phyloP scores from a whole-genome alignment of 139 green algal genomes.

The Asterochloris erici region DNA sequence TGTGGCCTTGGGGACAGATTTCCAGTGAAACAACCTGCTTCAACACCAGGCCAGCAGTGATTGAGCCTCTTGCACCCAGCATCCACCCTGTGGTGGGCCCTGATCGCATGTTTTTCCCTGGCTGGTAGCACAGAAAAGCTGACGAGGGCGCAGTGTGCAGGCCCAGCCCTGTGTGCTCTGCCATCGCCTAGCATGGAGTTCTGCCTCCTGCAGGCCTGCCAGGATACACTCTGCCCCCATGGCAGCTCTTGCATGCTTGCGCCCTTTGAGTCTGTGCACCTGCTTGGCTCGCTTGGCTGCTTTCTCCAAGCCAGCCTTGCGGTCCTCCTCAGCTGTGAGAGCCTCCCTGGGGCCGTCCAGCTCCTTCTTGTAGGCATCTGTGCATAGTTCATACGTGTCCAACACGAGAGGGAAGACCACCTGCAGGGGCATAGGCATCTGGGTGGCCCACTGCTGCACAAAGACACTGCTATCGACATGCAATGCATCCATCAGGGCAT shows the following conservation, averaged over 20 bases:
- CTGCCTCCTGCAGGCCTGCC: not conserved
- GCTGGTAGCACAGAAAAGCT: too few relatives aligned
- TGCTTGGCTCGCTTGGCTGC: slow-evolving; percentile 22
- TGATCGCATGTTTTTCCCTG: too few relatives aligned
- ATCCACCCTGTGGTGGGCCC: too few relatives aligned
- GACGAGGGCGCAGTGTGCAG: too few relatives aligned
- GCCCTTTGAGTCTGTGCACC: not conserved
- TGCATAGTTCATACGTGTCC: slow-evolving; percentile 95
- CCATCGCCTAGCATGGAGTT: too few relatives aligned
- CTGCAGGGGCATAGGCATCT: slow-evolving; percentile 35
- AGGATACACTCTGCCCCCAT: not conserved
- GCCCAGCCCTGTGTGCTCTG: too few relatives aligned
- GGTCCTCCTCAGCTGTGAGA: slow-evolving; percentile 47
- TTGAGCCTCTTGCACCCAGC: too few relatives aligned
- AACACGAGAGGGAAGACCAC: slow-evolving; percentile 85
- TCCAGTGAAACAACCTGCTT: too few relatives aligned
- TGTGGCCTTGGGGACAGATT: too few relatives aligned
- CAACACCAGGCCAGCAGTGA: not conserved
- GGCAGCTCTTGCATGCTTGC: not conserved
- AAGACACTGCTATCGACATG: not conserved
- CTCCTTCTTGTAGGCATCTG: slow-evolving; percentile 68
- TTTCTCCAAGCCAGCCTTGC: slow-evolving; percentile 31
- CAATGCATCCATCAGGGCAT: too few relatives aligned
- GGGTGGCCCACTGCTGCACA: not conserved
- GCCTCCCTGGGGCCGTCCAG: slow-evolving; percentile 71